phyloP scores from a whole-genome alignment of 179 eudicot genomes.

The Dionaea muscipula region DNA sequence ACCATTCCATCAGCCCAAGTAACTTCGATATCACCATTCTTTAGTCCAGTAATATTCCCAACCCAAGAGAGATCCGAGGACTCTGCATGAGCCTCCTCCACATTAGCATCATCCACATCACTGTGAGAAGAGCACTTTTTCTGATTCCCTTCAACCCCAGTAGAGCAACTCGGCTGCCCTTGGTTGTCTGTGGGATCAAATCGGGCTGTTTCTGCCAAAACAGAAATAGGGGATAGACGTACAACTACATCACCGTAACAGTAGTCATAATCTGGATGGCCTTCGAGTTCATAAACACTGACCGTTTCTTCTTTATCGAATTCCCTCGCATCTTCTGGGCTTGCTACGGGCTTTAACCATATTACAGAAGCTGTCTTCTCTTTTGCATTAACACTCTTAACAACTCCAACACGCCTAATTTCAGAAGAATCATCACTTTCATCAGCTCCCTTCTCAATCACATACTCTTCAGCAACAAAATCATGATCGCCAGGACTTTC shows the following conservation, averaged over 20 bases:
- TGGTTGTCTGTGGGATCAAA: constrained; percentile 23
- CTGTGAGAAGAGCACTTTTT: constrained; percentile 10
- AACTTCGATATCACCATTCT: constrained; percentile 92
- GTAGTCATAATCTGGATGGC: constrained; percentile 90
- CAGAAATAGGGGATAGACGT: constrained; percentile 55
- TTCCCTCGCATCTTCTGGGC: constrained; percentile 78
- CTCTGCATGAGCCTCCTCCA: constrained; percentile 25
- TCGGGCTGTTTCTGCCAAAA: constrained; percentile 15
- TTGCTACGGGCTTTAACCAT: constrained; percentile 74
- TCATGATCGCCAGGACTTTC: constrained; percentile 98
- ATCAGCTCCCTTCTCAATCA: constrained; percentile 77
- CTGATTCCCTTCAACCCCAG: constrained; percentile 17
- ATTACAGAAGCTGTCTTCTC: constrained; percentile 80
- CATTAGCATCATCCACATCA: constrained; percentile 14
- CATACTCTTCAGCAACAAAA: constrained; percentile 86
- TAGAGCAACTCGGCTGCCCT: constrained; percentile 14
- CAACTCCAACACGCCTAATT: constrained; percentile 78
- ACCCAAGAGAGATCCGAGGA: constrained; percentile 84
- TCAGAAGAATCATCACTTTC: constrained; percentile 45
- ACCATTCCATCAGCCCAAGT: constrained; percentile 98
- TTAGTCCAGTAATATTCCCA: constrained; percentile 94
- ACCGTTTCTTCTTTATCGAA: constrained; percentile 85
- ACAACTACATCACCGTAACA: constrained; percentile 97
- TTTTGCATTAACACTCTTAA: constrained; percentile 83
- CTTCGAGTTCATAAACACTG: constrained; percentile 96